Conservation (phyloP, 768 basidiomycete species). For the Mycena pura region DNA sequence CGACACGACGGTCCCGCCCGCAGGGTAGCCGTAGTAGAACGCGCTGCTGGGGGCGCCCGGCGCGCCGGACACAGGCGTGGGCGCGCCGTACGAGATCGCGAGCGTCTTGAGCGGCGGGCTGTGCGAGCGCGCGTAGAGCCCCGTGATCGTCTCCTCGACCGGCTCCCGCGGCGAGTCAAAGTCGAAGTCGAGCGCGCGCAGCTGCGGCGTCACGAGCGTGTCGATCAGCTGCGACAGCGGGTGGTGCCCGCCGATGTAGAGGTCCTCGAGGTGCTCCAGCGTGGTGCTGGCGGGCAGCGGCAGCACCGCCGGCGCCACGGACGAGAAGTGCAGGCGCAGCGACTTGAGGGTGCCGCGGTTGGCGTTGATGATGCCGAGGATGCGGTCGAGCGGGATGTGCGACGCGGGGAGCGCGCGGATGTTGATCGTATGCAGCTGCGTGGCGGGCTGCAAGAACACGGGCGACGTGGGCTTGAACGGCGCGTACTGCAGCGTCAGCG, state of each 20-base stretch:
- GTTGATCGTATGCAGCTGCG: slow-evolving; percentile 62
- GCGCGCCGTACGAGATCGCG: slow-evolving; percentile 64
- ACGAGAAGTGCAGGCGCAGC: slow-evolving; percentile 67
- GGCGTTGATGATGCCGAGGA: slow-evolving; percentile 66
- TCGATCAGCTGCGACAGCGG: slow-evolving; percentile 68
- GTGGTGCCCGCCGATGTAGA: slow-evolving; percentile 72
- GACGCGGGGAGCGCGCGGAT: slow-evolving; percentile 70
- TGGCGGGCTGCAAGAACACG: slow-evolving; percentile 54
- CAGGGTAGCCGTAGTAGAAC: slow-evolving; percentile 58
- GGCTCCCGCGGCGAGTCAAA: slow-evolving; percentile 74
- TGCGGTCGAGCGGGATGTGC: slow-evolving; percentile 69
- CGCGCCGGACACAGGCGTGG: not conserved
- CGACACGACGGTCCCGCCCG: slow-evolving; percentile 62
- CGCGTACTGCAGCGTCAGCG: slow-evolving; percentile 70
- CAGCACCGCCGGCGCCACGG: slow-evolving; percentile 66
- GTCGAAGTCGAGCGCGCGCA: slow-evolving; percentile 69
- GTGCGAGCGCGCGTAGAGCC: slow-evolving; percentile 65
- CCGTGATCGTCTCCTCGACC: slow-evolving; percentile 72
- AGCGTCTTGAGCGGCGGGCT: slow-evolving; percentile 64
- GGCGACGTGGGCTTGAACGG: slow-evolving; percentile 84
- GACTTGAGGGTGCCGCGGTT: slow-evolving; percentile 61
- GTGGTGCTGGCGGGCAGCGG: slow-evolving; percentile 38
- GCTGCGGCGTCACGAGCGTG: slow-evolving; percentile 60
- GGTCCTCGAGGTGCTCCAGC: slow-evolving; percentile 46
- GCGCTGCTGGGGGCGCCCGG: slow-evolving; percentile 9